Conservation (phyloP, 2,329 filamentous ascomycete genomes). For the Xylariaceae sp. region DNA sequence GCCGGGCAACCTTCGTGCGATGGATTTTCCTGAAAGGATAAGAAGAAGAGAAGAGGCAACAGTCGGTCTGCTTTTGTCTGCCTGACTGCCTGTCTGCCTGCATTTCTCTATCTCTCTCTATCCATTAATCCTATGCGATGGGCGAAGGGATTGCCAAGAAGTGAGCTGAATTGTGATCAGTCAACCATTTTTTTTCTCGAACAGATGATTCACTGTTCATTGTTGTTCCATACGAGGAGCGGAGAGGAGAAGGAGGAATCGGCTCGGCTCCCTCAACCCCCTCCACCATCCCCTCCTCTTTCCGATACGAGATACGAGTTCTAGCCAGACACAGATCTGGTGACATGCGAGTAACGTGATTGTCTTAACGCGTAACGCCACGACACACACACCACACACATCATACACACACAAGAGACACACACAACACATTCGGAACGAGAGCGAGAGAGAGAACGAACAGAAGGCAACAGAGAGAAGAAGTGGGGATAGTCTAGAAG, state of each 20-base stretch:
- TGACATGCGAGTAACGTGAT: neutral
- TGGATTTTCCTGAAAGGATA: no score
- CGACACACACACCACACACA: neutral
- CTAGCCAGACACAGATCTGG: neutral
- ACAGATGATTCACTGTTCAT: neutral
- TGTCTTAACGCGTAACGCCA: neutral
- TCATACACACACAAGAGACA: no score
- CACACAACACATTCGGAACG: neutral
- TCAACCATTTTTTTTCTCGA: neutral
- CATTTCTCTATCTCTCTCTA: neutral
- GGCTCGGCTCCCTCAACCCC: neutral
- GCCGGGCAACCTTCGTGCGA: neutral
- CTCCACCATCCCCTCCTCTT: neutral
- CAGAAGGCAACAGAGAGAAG: neutral
- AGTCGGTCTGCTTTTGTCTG: neutral
- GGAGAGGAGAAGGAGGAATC: neutral
- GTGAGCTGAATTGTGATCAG: neutral
- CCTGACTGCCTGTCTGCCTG: neutral
- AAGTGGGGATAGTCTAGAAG: neutral
- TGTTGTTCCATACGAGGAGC: neutral
- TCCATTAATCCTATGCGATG: neutral
- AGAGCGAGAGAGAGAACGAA: neutral
- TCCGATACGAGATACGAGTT: neutral
- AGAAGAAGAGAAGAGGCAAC: no score
- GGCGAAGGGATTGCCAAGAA: neutral